Percentiles rank a stretch among this genome's conserved stretches.
Conservation (phyloP, 139 green algal genomes). For the Bryopsis sp. region DNA sequence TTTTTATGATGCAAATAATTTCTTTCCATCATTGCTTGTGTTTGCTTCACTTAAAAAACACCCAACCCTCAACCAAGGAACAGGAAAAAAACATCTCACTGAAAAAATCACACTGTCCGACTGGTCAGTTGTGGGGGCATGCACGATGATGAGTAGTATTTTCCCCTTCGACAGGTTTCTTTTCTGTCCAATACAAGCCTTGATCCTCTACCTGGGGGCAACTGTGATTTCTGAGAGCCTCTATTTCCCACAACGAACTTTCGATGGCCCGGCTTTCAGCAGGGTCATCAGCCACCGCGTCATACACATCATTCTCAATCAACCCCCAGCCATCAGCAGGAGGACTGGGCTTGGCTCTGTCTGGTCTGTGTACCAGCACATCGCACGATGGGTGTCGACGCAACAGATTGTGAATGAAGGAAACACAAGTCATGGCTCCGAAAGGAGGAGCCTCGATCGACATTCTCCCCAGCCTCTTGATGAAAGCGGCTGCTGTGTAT, state of each 20-base stretch:
- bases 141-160: not conserved
- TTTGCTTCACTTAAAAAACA: no score
- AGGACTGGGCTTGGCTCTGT: not conserved
- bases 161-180: not conserved
- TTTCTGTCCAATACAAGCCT: not conserved
- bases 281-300: conserved; percentile 49
- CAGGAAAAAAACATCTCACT: not conserved
- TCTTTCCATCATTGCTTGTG: no score
- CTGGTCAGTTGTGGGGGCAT: not conserved
- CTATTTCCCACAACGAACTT: conserved; percentile 92
- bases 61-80: no score
- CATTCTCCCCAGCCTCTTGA: conserved; percentile 82
- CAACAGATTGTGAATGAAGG: conserved; percentile 93
- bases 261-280: conserved; percentile 66
- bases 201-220: conserved; percentile 55
- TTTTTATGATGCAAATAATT: no score
- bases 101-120: not conserved
- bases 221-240: conserved; percentile 68
- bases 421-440: conserved; percentile 65
- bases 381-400: conserved; percentile 78
- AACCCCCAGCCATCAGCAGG: not conserved
- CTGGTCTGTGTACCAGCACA: conserved; percentile 66
- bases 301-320: conserved; percentile 50
- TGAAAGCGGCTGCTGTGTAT: conserved; percentile 90
- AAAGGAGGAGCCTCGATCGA: conserved; percentile 58